phyloP scores from a whole-genome alignment of 1,139 yeast species.

The Suhomyces guaymorum region DNA sequence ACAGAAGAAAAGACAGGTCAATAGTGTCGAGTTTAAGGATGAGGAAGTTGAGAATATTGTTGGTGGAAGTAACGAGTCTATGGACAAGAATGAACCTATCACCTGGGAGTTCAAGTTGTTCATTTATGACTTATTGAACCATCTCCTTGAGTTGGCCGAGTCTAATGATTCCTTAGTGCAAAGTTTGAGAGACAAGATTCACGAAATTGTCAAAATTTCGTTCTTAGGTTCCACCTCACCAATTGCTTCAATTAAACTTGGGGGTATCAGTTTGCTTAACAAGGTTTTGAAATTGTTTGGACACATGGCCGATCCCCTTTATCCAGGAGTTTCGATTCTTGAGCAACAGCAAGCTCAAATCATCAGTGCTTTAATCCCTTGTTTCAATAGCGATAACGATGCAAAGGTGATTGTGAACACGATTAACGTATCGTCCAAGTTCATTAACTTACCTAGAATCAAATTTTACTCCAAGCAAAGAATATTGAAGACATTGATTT shows the following conservation, averaged over 20 bases:
- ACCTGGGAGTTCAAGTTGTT: conserved; percentile 69
- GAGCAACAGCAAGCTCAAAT: conserved; percentile 96
- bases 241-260: conserved; percentile 57
- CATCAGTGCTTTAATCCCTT: conserved; percentile 85
- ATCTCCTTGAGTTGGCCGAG: conserved; percentile 47
- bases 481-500: conserved; percentile 65
- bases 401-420: conserved; percentile 78
- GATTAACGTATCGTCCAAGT: conserved; percentile 75
- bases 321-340: conserved; percentile 68
- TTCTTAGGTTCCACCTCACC: conserved; percentile 81
- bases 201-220: conserved; percentile 78
- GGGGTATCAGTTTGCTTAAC: conserved; percentile 65
- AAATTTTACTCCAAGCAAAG: conserved; percentile 55
- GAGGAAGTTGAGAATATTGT: conserved; percentile 51
- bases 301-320: conserved; percentile 67
- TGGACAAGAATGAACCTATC: conserved; percentile 59
- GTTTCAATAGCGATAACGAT: conserved; percentile 75
- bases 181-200: conserved; percentile 52
- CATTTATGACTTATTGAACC: conserved; percentile 59
- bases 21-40: conserved; percentile 39
- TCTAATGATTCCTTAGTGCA: conserved; percentile 41
- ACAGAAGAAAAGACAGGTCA: conserved; percentile 39
- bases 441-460: conserved; percentile 54
- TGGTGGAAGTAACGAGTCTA: conserved; percentile 27
- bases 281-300: conserved; percentile 49